Conservation (phyloP, 306 rosid genomes). For the barrel medic (Medicago truncatula) region MtrunA17r5.0-ANR NC_053049.1:13272001-13272500, state of each 20-base stretch:
- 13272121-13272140: conserved; percentile 75
- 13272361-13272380: conserved; percentile 77
- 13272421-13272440: conserved; percentile 78
- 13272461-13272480: conserved; percentile 77
- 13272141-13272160: conserved; percentile 78
- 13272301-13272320: conserved; percentile 6
- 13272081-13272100: conserved; percentile 89
- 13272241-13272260: conserved; percentile 69
- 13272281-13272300: conserved; percentile 7
- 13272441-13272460: conserved; percentile 64
- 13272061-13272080: conserved; percentile 76
- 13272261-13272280: background rate
- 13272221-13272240: conserved; percentile 65
- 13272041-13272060: conserved; percentile 62
- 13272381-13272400: conserved; percentile 71
- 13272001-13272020: conserved; percentile 9
- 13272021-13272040: conserved; percentile 36
- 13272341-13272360: conserved; percentile 81
- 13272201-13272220: conserved; percentile 87
- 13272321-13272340: conserved; percentile 63
- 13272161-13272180: conserved; percentile 84
- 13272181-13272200: conserved; percentile 73
- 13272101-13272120: conserved; percentile 83
- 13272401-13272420: conserved; percentile 92
- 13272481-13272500: conserved; percentile 47